A percentile compares a stretch with the other conserved stretches of the same genome.
These are phyloP conservation scores for Pseudotulostoma volvatum DNA, from an alignment of 495 filamentous ascomycete genomes.

Conservation along the genomic window DNA sequence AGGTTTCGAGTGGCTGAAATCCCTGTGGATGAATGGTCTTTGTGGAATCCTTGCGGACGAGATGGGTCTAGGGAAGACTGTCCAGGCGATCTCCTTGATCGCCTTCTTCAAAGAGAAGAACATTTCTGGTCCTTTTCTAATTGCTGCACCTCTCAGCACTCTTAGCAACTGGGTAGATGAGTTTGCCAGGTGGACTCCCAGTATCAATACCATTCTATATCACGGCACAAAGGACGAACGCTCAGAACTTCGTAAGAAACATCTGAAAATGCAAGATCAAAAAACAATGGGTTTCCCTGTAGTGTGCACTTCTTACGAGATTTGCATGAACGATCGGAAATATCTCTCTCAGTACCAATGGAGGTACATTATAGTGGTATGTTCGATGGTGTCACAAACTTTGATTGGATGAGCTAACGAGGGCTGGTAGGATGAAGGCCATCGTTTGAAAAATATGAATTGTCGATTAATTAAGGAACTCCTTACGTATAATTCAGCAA, in stretches of 20 bases:
- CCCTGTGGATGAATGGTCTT: conserved; percentile 78
- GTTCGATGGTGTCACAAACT: conserved; percentile 12
- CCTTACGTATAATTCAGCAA: conserved; percentile 73
- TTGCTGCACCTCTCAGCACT: conserved; percentile 80
- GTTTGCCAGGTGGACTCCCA: conserved; percentile 75
- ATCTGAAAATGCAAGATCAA: conserved; percentile 43
- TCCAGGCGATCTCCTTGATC: conserved; percentile 84
- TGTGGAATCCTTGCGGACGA: conserved; percentile 94
- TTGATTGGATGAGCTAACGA: conserved; percentile 3
- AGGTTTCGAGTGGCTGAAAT: conserved; percentile 80
- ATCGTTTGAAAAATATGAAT: conserved; percentile 94
- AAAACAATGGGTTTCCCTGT: conserved; percentile 63
- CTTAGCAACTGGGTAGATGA: conserved; percentile 95
- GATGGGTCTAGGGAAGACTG: conserved; percentile 93
- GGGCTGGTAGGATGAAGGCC: conserved; percentile 61
- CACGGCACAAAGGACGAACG: conserved; percentile 68
- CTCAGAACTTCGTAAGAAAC: conserved; percentile 46
- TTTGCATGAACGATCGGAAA: conserved; percentile 79
- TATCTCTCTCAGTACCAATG: conserved; percentile 67
- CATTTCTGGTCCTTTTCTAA: conserved; percentile 73
- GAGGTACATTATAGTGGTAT: conserved; percentile 90
- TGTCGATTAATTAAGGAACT: conserved; percentile 80
- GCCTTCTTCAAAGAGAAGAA: conserved; percentile 79
- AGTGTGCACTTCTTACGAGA: conserved; percentile 87
- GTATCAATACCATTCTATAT: conserved; percentile 74